phyloP scores from a whole-genome alignment of 2,329 filamentous ascomycete genomes.

The Blumeria hordei region DNA sequence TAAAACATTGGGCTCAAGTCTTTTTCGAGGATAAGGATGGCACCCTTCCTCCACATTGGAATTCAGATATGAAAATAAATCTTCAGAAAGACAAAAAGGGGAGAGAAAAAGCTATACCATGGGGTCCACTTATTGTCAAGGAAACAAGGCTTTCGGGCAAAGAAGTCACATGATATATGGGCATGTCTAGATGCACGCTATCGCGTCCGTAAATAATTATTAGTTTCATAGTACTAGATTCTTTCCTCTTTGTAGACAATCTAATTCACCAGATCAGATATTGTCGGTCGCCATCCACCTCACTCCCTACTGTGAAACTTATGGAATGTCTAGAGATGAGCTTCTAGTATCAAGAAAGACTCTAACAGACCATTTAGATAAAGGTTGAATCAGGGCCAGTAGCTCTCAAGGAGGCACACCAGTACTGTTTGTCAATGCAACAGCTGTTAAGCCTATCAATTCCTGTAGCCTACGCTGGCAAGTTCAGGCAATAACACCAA shows the following conservation, averaged over 20 bases:
- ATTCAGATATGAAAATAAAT: neutral
- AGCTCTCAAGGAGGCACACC: neutral
- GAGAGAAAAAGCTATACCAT: neutral
- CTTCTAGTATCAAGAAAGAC: neutral
- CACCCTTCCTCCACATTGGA: neutral
- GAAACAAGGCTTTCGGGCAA: too few relatives aligned
- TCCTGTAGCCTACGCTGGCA: too few relatives aligned
- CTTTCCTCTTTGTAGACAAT: too few relatives aligned
- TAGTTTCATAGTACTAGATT: too few relatives aligned
- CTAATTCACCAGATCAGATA: too few relatives aligned
- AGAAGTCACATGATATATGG: too few relatives aligned
- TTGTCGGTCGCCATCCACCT: too few relatives aligned
- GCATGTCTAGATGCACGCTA: too few relatives aligned
- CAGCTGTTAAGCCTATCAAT: too few relatives aligned
- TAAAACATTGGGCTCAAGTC: neutral
- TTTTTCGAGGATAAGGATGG: neutral
- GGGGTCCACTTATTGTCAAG: neutral
- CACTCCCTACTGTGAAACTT: too few relatives aligned
- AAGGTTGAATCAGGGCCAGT: neutral
- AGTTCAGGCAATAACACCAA: too few relatives aligned
- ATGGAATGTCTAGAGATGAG: neutral
- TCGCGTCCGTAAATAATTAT: too few relatives aligned
- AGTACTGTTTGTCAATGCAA: neutral
- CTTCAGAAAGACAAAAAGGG: neutral
- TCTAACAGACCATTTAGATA: neutral